Base-by-base conservation (phyloP, 306 rosid species). In the Casuarina equisetifolia region DNA sequence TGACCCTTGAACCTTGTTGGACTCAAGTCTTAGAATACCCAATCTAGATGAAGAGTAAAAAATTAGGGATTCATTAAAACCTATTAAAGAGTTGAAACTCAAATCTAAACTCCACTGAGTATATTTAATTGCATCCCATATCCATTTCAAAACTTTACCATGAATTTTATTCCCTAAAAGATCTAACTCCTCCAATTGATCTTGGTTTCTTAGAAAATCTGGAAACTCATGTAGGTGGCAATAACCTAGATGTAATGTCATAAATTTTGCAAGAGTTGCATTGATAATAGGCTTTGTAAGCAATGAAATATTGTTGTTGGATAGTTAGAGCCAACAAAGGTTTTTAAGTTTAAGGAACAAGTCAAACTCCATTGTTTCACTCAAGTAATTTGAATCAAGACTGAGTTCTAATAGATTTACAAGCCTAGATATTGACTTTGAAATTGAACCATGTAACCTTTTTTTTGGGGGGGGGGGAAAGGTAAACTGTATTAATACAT, bases 21-120 rank as follows among this genome's bases (percentile, higher is more conserved):
- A 57, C 6, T 9, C 1, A 0, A 57, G 63, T 0, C 2, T 0
- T 1, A 57, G 3, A 2, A 0, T 0, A n/a, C 2, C 0, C 2
- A 57, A 19, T n/a, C 0, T 57, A 25, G 32, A 25, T 25, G 32
- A 25, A 25, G 32, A 25, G 32, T 25, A 25, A 25, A 25, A 25
- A 57, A 0, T 3, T 19, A 0, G 19, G 9, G 20, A 12, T 45
- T 43, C 36, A 8, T 17, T 0, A 25, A 25, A 25, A 25, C 32
- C 32, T 25, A 25, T 25, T 25, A 25, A 25, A 25, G 32, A 25
- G 5, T 57, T 57, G 36, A 0, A 0, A 3, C 7, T 2, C 19
- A 57, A 11, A 19, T 0, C 0, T 20, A 57, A 57, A 0, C 0
- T 0, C 3, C 19, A 0, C 3, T n/a, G 2, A 57, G 63, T 57